Conservation (phyloP, 768 basidiomycete species). For the Phylloporus scabripes region DNA sequence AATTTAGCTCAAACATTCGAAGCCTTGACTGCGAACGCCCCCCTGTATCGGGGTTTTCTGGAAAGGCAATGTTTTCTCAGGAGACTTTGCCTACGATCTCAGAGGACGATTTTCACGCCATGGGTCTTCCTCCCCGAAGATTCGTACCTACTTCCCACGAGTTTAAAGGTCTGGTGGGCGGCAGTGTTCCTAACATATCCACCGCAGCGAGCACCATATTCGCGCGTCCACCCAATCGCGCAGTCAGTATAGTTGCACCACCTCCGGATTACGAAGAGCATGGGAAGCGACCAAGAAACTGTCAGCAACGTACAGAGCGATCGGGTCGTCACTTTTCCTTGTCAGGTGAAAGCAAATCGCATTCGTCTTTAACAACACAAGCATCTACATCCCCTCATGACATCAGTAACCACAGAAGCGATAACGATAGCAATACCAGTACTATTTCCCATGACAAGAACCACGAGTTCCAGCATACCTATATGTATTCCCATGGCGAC, state of each 20-base stretch:
- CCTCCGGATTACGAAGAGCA: slow-evolving; percentile 19
- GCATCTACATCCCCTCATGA: slow-evolving; percentile 22
- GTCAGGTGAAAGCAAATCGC: slow-evolving; percentile 2
- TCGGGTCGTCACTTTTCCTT: slow-evolving; percentile 6
- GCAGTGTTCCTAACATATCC: background rate
- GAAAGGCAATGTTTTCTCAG: slow-evolving; percentile 9
- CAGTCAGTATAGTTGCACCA: slow-evolving; percentile 28
- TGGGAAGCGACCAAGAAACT: slow-evolving; percentile 11
- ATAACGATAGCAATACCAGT: slow-evolving; percentile 20
- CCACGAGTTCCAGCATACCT: slow-evolving; percentile 13
- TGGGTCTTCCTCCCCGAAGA: slow-evolving; percentile 8
- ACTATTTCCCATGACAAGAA: slow-evolving; percentile 15
- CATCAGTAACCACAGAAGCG: slow-evolving; percentile 18
- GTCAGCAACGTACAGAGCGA: slow-evolving; percentile 8
- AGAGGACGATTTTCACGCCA: slow-evolving; percentile 34
- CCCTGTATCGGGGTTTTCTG: slow-evolving; percentile 1
- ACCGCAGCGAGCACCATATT: background rate
- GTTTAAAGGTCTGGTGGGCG: slow-evolving; percentile 1
- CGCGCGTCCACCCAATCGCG: slow-evolving; percentile 25
- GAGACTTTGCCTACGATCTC: slow-evolving; percentile 28
- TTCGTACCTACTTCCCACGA: slow-evolving; percentile 3
- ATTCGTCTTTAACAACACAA: slow-evolving; percentile 12
- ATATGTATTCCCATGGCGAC: slow-evolving; percentile 23
- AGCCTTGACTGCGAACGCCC: slow-evolving; percentile 6
- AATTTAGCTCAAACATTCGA: slow-evolving; percentile 5